These are phyloP conservation scores for Monilinia vaccinii-corymbosi DNA, from an alignment of 2,329 filamentous ascomycete species.

Conservation along the genomic window DNA sequence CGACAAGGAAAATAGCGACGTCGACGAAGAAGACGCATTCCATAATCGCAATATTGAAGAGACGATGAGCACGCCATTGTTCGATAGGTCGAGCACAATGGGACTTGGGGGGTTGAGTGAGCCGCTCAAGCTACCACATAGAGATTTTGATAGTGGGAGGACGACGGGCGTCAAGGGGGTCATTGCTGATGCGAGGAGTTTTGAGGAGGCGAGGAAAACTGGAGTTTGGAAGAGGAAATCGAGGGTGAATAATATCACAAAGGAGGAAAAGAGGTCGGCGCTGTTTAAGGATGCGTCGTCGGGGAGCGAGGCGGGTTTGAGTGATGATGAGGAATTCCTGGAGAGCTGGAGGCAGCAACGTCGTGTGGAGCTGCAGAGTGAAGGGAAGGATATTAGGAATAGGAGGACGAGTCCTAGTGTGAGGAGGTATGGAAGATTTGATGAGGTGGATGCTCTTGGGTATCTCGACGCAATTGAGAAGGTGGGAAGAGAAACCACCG, in stretches of 20 bases:
- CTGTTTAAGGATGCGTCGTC: slow-evolving; percentile 21
- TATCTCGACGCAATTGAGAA: slow-evolving; percentile 97
- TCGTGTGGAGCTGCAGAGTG: slow-evolving; percentile 64
- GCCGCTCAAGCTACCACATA: slow-evolving; percentile 49
- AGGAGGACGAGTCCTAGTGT: slow-evolving; percentile 68
- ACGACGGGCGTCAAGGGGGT: slow-evolving; percentile 81
- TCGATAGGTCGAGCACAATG: slow-evolving; percentile 33
- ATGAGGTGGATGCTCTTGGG: slow-evolving; percentile 78
- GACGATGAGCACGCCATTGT: slow-evolving; percentile 55
- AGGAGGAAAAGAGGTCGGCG: slow-evolving; percentile 18
- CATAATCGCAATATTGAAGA: slow-evolving; percentile 43
- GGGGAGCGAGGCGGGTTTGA: slow-evolving; percentile 27
- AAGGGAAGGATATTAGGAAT: slow-evolving; percentile 48
- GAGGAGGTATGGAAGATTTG: slow-evolving; percentile 68
- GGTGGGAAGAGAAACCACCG: slow-evolving; percentile 67
- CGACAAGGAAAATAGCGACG: slow-evolving; percentile 46
- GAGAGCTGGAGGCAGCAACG: slow-evolving; percentile 76
- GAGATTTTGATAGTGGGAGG: slow-evolving; percentile 55
- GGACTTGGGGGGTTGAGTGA: slow-evolving; percentile 10
- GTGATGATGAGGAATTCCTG: slow-evolving; percentile 72
- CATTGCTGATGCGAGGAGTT: slow-evolving; percentile 73
- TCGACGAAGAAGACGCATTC: slow-evolving; percentile 37
- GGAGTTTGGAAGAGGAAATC: slow-evolving; percentile 30
- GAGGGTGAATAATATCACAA: slow-evolving; percentile 35
- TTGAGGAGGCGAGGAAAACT: slow-evolving; percentile 53